These are phyloP conservation scores for Cucurbita ficifolia DNA, from an alignment of 306 rosid species.

Conservation along the genomic window DNA sequence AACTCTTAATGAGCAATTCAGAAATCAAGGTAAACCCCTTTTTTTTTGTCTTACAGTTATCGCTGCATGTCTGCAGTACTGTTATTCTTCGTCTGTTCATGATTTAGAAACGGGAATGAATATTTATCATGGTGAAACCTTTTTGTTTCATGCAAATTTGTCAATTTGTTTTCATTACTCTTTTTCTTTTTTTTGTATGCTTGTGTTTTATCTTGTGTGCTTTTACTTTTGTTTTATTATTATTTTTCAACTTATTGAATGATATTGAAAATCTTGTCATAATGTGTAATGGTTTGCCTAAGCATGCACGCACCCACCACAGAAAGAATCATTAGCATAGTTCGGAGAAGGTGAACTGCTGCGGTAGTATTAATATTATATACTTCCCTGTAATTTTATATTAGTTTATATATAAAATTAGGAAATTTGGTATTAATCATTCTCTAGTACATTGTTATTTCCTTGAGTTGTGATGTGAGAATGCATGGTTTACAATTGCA, in stretches of 20 bases:
- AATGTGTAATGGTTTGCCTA: not conserved
- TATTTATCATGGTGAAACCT: not conserved
- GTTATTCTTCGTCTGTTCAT: not conserved
- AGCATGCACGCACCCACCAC: not conserved
- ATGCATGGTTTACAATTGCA: constrained; percentile 12
- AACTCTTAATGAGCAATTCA: constrained; percentile 89
- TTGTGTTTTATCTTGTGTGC: not conserved
- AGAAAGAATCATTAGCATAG: not conserved
- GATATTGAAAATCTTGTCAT: not conserved
- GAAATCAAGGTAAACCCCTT: constrained; percentile 51
- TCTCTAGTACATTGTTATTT: not conserved
- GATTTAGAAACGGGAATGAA: not conserved
- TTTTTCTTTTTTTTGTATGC: not conserved
- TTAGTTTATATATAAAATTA: too few species aligned
- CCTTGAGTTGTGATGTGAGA: not conserved
- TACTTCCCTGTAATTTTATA: not conserved
- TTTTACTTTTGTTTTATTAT: not conserved
- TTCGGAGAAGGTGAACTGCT: not conserved
- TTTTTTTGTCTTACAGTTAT: constrained; percentile 1
- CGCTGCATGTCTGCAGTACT: not conserved
- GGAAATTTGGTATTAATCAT: not conserved
- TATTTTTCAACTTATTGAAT: not conserved
- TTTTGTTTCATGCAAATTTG: not conserved
- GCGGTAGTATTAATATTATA: not conserved
- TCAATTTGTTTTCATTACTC: not conserved